Conservation (phyloP, 495 filamentous ascomycete species). For the Talaromyces trachyspermus region DNA sequence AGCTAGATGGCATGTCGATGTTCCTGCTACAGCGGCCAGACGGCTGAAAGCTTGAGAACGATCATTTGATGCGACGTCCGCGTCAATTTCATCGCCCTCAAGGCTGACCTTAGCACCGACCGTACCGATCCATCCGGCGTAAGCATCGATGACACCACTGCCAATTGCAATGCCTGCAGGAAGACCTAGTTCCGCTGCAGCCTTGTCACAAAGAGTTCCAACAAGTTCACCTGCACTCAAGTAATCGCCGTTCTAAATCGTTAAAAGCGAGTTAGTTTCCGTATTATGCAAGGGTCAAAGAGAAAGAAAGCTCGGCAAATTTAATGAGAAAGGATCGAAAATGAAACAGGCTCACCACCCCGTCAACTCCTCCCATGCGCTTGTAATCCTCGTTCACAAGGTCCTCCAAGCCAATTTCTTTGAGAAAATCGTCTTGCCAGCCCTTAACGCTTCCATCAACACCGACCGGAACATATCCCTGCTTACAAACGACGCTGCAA, state of each 20-base stretch:
- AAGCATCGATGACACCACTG: conserved; percentile 95
- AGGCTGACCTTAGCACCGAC: conserved; percentile 91
- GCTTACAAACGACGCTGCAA: conserved; percentile 92
- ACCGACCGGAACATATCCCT: conserved; percentile 89
- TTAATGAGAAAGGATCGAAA: conserved; percentile 11
- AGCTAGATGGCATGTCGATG: conserved; percentile 92
- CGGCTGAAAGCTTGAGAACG: conserved; percentile 86
- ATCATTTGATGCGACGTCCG: conserved; percentile 61
- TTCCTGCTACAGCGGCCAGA: conserved; percentile 91
- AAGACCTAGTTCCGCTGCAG: conserved; percentile 77
- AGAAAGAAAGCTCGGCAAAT: conserved; percentile 5
- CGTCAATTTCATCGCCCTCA: conserved; percentile 49
- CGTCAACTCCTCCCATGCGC: conserved; percentile 86
- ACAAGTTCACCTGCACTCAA: conserved; percentile 85
- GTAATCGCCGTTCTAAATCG: conserved; percentile 78
- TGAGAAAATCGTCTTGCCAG: conserved; percentile 92
- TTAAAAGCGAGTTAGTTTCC: conserved; percentile 2
- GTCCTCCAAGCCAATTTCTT: conserved; percentile 74
- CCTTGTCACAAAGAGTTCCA: conserved; percentile 75
- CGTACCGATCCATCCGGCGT: conserved; percentile 96
- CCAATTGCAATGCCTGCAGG: conserved; percentile 84
- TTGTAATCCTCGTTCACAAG: conserved; percentile 78
- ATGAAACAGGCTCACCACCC: conserved; percentile 67
- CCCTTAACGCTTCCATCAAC: conserved; percentile 97
- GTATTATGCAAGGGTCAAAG: background rate